phyloP scores from a whole-genome alignment of 1,139 yeast genomes.

The Debaryomycetaceae sp. region DNA sequence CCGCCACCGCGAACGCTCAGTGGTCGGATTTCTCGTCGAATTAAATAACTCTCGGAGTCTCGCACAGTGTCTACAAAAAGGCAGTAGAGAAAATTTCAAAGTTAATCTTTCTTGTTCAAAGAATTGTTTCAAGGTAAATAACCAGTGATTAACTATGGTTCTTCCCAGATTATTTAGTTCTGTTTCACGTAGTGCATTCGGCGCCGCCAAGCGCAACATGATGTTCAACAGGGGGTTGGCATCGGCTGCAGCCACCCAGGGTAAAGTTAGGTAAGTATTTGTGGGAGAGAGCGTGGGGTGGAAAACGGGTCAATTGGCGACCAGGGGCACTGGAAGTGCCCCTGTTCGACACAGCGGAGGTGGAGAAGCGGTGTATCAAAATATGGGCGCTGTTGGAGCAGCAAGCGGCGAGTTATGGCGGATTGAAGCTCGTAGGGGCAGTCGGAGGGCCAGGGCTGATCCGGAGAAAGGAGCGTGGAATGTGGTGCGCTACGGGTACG shows the following conservation, averaged over 20 bases:
- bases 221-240: conserved; percentile 82
- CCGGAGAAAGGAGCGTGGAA: background rate
- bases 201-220: conserved; percentile 82
- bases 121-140: conserved; percentile 4
- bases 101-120: conserved; percentile 10
- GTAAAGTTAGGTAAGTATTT: conserved; percentile 83
- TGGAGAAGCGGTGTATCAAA: background rate
- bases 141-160: conserved; percentile 47
- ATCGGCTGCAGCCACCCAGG: conserved; percentile 77
- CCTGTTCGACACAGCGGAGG: background rate
- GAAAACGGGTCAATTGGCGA: conserved; percentile 3
- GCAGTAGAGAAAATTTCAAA: background rate
- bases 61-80: background rate
- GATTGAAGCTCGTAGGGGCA: background rate
- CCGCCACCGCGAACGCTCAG: background rate
- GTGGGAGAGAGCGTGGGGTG: background rate
- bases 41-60: background rate
- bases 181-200: conserved; percentile 84
- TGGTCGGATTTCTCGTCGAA: background rate
- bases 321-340: background rate
- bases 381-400: background rate
- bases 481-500: background rate
- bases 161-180: conserved; percentile 91
- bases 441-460: background rate
- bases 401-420: background rate